Percentiles rank a stretch among this genome's conserved stretches.
Evolutionary conservation across 2,329 filamentous ascomycete genomes (phyloP).

Genomic region (Colletotrichum agaves): DNA sequence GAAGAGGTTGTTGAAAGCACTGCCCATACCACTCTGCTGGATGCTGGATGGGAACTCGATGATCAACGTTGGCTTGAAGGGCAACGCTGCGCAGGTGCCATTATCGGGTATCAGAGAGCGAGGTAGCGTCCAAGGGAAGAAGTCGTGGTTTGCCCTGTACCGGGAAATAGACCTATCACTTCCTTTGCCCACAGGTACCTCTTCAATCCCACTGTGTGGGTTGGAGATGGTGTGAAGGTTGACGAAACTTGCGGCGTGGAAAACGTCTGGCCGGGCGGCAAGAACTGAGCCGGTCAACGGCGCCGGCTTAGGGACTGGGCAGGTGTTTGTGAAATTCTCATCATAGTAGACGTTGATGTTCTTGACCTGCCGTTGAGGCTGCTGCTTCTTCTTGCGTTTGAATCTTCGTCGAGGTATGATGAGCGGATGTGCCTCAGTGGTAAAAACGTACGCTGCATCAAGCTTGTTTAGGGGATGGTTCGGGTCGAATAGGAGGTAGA

Average conservation of each 20-base stretch:
- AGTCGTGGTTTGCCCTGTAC: conserved; percentile 78
- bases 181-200: conserved; percentile 55
- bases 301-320: conserved; percentile 68
- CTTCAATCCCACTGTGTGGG: conserved; percentile 59
- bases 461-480: conserved; percentile 88
- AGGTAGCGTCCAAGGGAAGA: conserved; percentile 95
- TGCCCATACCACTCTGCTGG: conserved; percentile 45
- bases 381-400: conserved; percentile 40
- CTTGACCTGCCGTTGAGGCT: conserved; percentile 31
- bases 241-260: conserved; percentile 87
- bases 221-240: conserved; percentile 82
- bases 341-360: conserved; percentile 52
- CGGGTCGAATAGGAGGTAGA: conserved; percentile 90
- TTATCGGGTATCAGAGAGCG: conserved; percentile 77
- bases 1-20: conserved; percentile 57
- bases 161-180: conserved; percentile 45
- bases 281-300: conserved; percentile 82
- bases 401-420: conserved; percentile 72
- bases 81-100: conserved; percentile 80
- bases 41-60: conserved; percentile 70
- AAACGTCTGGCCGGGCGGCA: conserved; percentile 83
- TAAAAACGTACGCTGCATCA: conserved; percentile 91
- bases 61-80: conserved; percentile 74
- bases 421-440: conserved; percentile 93
- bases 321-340: conserved; percentile 66